Conservation (phyloP, 805 yeast genomes). For the Pichia paraexigua region DNA sequence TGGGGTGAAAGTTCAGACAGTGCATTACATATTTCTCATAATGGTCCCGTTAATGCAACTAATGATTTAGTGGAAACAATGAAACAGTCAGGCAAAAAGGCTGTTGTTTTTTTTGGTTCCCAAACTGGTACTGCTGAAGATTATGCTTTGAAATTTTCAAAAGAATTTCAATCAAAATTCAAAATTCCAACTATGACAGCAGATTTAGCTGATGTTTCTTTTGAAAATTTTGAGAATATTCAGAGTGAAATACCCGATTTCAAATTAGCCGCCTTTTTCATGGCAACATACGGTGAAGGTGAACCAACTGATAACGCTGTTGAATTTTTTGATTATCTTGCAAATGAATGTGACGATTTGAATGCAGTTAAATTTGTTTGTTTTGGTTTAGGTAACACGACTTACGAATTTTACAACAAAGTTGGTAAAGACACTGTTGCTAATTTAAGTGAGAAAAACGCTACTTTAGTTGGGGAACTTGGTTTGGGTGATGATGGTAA, state of each 20-base stretch:
- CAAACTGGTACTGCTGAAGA: constrained; percentile 99
- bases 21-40: constrained; percentile 16
- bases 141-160: constrained; percentile 82
- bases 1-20: constrained; percentile 29
- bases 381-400: constrained; percentile 91
- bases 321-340: constrained; percentile 63
- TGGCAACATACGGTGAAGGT: constrained; percentile 97
- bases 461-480: constrained; percentile 59
- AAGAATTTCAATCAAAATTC: constrained; percentile 77
- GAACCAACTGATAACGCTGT: constrained; percentile 96
- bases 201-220: constrained; percentile 85
- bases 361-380: constrained; percentile 57
- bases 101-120: constrained; percentile 80
- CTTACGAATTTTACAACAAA: constrained; percentile 86
- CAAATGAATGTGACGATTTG: constrained; percentile 49
- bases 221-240: constrained; percentile 62
- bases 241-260: constrained; percentile 53
- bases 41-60: constrained; percentile 34
- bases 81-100: constrained; percentile 57
- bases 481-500: constrained; percentile 96
- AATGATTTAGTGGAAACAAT: constrained; percentile 55
- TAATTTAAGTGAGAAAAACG: constrained; percentile 56
- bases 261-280: constrained; percentile 44
- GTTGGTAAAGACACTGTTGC: constrained; percentile 59
- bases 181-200: constrained; percentile 78